Evolutionary conservation across 257 asterid genomes (phyloP).

Genomic region (Gentiana dahurica): DNA sequence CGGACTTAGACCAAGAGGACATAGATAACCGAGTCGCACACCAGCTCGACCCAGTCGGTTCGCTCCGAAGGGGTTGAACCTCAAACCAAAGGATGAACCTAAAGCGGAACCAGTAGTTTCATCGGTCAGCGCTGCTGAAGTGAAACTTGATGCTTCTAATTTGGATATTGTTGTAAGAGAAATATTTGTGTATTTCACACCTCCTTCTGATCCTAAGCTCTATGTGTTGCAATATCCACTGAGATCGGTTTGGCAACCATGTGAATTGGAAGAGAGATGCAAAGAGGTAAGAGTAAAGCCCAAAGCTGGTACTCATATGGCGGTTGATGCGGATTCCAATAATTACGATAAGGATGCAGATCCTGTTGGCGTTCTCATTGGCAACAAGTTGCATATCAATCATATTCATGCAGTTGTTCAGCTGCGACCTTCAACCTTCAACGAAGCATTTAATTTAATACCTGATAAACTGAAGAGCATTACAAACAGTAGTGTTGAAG

Average conservation of each 20-base stretch:
- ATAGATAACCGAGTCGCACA: conserved; percentile 22
- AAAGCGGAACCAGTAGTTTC: conserved; percentile 12
- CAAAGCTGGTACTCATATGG: conserved; percentile 36
- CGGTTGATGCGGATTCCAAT: conserved; percentile 47
- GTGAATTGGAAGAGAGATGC: conserved; percentile 62
- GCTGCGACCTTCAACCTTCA: conserved; percentile 86
- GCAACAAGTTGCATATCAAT: conserved; percentile 73
- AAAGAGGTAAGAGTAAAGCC: conserved; percentile 74
- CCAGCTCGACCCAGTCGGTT: conserved; percentile 38
- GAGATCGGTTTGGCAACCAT: conserved; percentile 83
- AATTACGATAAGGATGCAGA: conserved; percentile 52
- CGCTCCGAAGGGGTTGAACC: conserved; percentile 57
- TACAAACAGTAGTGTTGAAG: conserved; percentile 22
- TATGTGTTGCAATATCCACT: conserved; percentile 68
- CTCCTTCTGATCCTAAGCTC: conserved; percentile 47
- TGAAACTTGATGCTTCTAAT: conserved; percentile 9
- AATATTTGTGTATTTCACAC: conserved; percentile 57
- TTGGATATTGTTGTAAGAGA: conserved; percentile 53
- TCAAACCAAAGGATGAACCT: conserved; percentile 25
- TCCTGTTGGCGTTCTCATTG: conserved; percentile 57
- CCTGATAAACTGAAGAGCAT: conserved; percentile 29
- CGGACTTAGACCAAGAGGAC: conserved; percentile 52
- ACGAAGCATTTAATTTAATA: conserved; percentile 33
- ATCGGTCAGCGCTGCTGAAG: conserved; percentile 6
- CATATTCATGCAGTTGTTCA: conserved; percentile 76